Base-by-base conservation (phyloP, 148 eudicot genomes). In the Hydrangea macrophylla region DNA sequence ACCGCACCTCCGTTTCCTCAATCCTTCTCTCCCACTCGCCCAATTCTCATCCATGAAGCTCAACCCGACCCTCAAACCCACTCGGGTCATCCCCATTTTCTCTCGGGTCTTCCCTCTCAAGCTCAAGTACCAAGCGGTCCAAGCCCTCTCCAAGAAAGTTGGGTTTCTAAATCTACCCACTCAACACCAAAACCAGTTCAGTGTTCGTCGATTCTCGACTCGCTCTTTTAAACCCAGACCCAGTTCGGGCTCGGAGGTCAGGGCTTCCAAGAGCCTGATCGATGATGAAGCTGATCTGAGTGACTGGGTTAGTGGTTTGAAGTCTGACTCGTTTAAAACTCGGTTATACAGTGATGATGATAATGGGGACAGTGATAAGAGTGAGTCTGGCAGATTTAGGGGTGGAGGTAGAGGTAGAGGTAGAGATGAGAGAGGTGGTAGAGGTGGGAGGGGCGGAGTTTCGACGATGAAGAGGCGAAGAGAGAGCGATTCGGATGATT, bases 251-350 rank as follows among this genome's bases (percentile, higher is more conserved):
- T 35, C 77, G 27, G 66, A 30, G 55, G 71, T 18, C 35, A 69
- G 79, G 70, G 77, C 75, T 15, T 44, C 86, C 0, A 88, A 82
- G 82, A 94, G 92, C 56, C 65, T 94, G 68, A 71, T 85, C 73
- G 99, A 88, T 57, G 99, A 90, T 53, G 97, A 94, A 58, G 89
- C 89, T 42, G 99, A 85, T 36, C 63, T 90, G 42, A 88, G 85
- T 67, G 78, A 84, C 54, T 90, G 96, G 98, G 95, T 90, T 37
- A 81, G 84, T 75, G 95, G 80, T 66, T 45, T 94, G 82, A 73
- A 80, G 63, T 84, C 97, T 27, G 72, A 73, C 23, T 81, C 91
- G 7, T 75, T 75, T 65, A 72, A 62, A 53, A 70, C 86, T 27
- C 80, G 80, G 15, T 69, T 77, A 67, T 62, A 81, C 22, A 83